These are phyloP conservation scores for Yamadazyma endophytica DNA, from an alignment of 805 yeast species.

Conservation along the genomic window DNA sequence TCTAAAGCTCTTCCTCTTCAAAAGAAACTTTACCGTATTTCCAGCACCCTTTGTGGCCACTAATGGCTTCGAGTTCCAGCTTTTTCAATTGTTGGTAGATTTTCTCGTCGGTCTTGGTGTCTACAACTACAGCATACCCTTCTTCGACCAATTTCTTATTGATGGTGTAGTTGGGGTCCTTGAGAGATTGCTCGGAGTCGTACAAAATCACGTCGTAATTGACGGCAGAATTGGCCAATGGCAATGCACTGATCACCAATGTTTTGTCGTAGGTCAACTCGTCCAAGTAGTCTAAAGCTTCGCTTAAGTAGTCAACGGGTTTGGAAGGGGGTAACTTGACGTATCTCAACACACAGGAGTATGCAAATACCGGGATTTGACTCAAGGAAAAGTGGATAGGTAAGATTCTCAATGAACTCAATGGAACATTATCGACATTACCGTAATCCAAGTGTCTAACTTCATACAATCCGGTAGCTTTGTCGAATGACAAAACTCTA, in stretches of 20 bases:
- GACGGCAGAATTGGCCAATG: slow-evolving; percentile 32
- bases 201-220: slow-evolving; percentile 52
- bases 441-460: slow-evolving; percentile 66
- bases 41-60: slow-evolving; percentile 62
- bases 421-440: slow-evolving; percentile 42
- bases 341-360: slow-evolving; percentile 48
- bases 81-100: slow-evolving; percentile 30
- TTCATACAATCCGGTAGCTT: slow-evolving; percentile 36
- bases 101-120: slow-evolving; percentile 28
- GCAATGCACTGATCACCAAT: slow-evolving; percentile 51
- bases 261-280: slow-evolving; percentile 49
- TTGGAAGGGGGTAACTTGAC: slow-evolving; percentile 54
- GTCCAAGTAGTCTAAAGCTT: slow-evolving; percentile 51
- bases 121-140: slow-evolving; percentile 59
- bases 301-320: slow-evolving; percentile 51
- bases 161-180: slow-evolving; percentile 53
- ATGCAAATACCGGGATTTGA: slow-evolving; percentile 50
- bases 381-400: slow-evolving; percentile 45
- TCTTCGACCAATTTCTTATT: slow-evolving; percentile 54
- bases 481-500: slow-evolving; percentile 44
- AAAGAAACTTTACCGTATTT: slow-evolving; percentile 68
- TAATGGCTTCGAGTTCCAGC: slow-evolving; percentile 48
- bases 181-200: slow-evolving; percentile 51
- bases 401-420: slow-evolving; percentile 45
- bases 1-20: slow-evolving; percentile 39